Conservation (phyloP, 169 alveolate species). For the Plasmodium gallinaceum region DNA sequence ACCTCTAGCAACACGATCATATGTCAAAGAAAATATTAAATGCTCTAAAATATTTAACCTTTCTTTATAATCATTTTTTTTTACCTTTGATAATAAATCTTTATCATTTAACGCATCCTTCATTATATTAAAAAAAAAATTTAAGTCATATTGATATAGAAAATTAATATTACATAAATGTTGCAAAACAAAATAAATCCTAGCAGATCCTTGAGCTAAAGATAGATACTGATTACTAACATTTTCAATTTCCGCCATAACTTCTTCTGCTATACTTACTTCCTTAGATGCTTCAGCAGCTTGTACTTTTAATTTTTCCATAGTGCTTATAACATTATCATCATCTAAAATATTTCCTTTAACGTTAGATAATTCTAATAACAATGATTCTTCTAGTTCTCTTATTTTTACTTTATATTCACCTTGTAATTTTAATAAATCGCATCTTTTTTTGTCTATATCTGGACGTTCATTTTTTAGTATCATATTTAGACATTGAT, state of each 20-base stretch:
- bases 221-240: conserved; percentile 91
- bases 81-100: conserved; percentile 70
- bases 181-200: conserved; percentile 88
- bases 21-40: conserved; percentile 48
- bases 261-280: conserved; percentile 93
- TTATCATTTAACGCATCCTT: conserved; percentile 78
- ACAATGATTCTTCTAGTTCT: conserved; percentile 96
- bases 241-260: conserved; percentile 94
- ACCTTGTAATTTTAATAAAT: conserved; percentile 95
- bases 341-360: conserved; percentile 97
- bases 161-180: conserved; percentile 92
- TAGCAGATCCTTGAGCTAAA: conserved; percentile 92
- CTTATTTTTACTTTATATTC: conserved; percentile 91
- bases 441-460: conserved; percentile 95
- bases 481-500: conserved; percentile 93
- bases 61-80: conserved; percentile 76
- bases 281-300: conserved; percentile 94
- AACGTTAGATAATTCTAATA: conserved; percentile 94
- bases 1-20: conserved; percentile 70
- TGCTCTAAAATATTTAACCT: conserved; percentile 63
- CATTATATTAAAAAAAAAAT: conserved; percentile 93
- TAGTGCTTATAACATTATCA: conserved; percentile 91
- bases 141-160: conserved; percentile 94
- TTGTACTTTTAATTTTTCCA: conserved; percentile 93
- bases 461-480: conserved; percentile 97